A percentile compares a stretch with the other conserved stretches of the same genome.
Conservation (phyloP, 1,139 yeast genomes). For the Saccharomycopsis crataegensis region DNA sequence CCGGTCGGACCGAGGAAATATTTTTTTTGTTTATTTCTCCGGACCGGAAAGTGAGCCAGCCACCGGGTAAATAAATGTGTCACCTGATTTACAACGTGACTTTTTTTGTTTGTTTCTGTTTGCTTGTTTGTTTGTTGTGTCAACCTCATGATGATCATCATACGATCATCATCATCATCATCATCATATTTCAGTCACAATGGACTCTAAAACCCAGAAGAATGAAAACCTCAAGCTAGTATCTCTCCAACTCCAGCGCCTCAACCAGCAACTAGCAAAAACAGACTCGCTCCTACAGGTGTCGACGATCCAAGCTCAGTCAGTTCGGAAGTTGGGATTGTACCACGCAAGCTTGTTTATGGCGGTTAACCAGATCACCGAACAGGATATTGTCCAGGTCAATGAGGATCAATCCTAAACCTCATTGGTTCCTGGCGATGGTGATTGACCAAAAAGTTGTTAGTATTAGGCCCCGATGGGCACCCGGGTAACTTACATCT, state of each 20-base stretch:
- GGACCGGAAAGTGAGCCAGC: no score
- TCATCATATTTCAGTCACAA: background rate
- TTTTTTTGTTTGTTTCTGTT: background rate
- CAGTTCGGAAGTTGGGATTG: conserved; percentile 13
- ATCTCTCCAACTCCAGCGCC: conserved; percentile 4
- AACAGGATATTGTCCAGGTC: conserved; percentile 12
- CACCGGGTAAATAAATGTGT: background rate
- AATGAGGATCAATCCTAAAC: background rate
- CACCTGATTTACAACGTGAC: background rate
- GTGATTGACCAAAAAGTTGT: background rate
- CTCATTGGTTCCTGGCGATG: background rate
- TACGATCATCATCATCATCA: background rate
- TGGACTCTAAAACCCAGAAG: conserved; percentile 12
- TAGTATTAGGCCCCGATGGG: background rate
- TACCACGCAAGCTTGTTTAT: conserved; percentile 16
- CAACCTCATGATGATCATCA: background rate
- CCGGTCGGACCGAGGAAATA: no score
- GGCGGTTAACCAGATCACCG: conserved; percentile 18
- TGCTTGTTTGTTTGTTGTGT: background rate
- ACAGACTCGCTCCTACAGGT: conserved; percentile 9
- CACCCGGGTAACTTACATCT: background rate
- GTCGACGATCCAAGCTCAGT: conserved; percentile 11
- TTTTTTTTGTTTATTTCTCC: no score
- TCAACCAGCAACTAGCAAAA: conserved; percentile 5
- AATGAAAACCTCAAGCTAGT: conserved; percentile 12